Base-by-base conservation (phyloP, 371 early-diverging fungal genomes). In the Mortierella sp. region DNA sequence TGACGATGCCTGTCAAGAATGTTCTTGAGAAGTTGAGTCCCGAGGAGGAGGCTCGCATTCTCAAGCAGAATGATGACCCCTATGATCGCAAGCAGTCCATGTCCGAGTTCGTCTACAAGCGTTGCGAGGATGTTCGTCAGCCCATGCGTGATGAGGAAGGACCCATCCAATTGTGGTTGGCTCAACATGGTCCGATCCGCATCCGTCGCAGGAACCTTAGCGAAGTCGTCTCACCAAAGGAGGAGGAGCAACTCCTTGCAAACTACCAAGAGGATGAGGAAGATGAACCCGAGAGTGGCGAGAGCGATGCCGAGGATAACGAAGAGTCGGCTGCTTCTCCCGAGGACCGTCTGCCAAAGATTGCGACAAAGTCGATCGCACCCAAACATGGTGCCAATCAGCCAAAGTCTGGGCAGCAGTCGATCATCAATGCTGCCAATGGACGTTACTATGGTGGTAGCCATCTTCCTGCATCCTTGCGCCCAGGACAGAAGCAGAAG, bases 111-210 rank as follows among this genome's bases (percentile, higher is more conserved):
- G 76, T 81, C 8, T 75, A 81, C 67, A 75, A 72, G 65, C 82
- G 82, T 47, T 81, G 82, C 36, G 82, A 81, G 59, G 82, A 81
- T 63, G 41, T 71, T 28, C 76, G 82, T 11, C 82, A 75, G 67
- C 76, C 82, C 48, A 81, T 81, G 82, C 40, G 70, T 2, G 82
- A 75, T 55, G 82, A 81, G 48, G 82, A 81, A n/a, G 82, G 82
- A 0, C 82, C 82, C 0, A 62, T 81, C 43, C 82, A 81, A 61
- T 50, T 81, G 21, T 81, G 82, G 82, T 59, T 81, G 66, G 82
- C 82, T 11, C 82, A 81, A 38, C 82, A 81, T 81, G 82, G 82
- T 22, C 72, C 82, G 0, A 76, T 81, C 60, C 76, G 82, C 32
- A 75, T 81, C 72, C 76, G 82, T 32, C 82, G 82, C 28, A 61